A percentile compares a stretch with the other conserved stretches of the same genome.
Conservation (phyloP, 495 filamentous ascomycete genomes). For the Penicillium tannophilum region DNA sequence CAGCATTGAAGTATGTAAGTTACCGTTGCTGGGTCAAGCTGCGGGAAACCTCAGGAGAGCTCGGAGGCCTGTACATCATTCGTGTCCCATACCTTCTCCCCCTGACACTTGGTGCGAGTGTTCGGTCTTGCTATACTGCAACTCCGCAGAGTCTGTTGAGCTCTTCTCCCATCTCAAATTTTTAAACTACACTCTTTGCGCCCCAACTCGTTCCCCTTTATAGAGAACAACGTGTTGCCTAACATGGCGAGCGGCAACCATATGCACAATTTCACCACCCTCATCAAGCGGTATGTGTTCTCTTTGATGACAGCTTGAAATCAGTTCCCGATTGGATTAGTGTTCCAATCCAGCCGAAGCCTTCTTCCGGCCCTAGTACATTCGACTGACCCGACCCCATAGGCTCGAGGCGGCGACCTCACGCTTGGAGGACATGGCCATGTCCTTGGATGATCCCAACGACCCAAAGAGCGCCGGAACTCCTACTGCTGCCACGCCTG, state of each 20-base stretch:
- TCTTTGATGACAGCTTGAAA: slow-evolving; percentile 2
- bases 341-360: slow-evolving; percentile 5
- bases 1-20: slow-evolving; percentile 4
- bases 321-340: background rate
- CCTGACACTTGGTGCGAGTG: background rate
- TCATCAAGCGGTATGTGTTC: slow-evolving; percentile 88
- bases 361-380: background rate
- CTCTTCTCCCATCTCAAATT: slow-evolving; percentile 17
- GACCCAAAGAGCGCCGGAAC: slow-evolving; percentile 49
- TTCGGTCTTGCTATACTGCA: background rate
- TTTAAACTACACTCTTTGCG: slow-evolving; percentile 15
- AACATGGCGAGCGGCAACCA: slow-evolving; percentile 60
- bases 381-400: slow-evolving; percentile 31
- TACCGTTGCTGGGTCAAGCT: slow-evolving; percentile 26
- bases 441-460: slow-evolving; percentile 61
- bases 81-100: slow-evolving; percentile 12
- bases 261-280: slow-evolving; percentile 95
- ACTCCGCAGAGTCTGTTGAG: slow-evolving; percentile 6
- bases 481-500: slow-evolving; percentile 39
- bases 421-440: slow-evolving; percentile 92
- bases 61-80: slow-evolving; percentile 5
- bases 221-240: slow-evolving; percentile 33
- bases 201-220: slow-evolving; percentile 9
- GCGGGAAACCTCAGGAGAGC: slow-evolving; percentile 25
- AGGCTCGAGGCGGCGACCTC: slow-evolving; percentile 98